Evolutionary conservation across 441 rosid species (phyloP).

Genomic region (Melastoma candidum): DNA sequence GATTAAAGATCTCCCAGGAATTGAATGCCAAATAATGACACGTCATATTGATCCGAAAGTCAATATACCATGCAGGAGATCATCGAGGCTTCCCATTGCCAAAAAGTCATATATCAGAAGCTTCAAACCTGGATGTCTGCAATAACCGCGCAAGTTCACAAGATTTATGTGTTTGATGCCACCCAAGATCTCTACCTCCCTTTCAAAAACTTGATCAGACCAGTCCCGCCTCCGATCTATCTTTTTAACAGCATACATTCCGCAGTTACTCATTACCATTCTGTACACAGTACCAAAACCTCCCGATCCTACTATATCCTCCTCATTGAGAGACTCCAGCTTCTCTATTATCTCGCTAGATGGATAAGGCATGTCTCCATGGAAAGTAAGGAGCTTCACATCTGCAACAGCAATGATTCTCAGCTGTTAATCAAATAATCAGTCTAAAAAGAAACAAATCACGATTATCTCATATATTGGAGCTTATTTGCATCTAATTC

Average conservation of each 20-base stretch:
- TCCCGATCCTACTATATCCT: slow-evolving; percentile 90
- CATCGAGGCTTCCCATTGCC: slow-evolving; percentile 87
- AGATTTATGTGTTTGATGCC: slow-evolving; percentile 92
- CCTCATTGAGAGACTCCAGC: slow-evolving; percentile 86
- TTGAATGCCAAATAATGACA: not conserved
- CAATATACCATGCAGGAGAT: slow-evolving; percentile 63
- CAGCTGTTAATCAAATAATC: slow-evolving; percentile 1
- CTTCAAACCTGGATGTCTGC: slow-evolving; percentile 73
- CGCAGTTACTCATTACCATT: slow-evolving; percentile 97
- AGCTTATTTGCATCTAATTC: slow-evolving; percentile 53
- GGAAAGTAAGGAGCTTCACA: slow-evolving; percentile 84
- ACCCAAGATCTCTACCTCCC: slow-evolving; percentile 84
- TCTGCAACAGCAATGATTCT: slow-evolving; percentile 23
- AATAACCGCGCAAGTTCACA: slow-evolving; percentile 91
- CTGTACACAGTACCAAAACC: slow-evolving; percentile 93
- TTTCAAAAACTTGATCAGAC: slow-evolving; percentile 83
- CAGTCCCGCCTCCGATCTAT: slow-evolving; percentile 79
- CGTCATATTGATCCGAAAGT: not conserved
- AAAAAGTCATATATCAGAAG: slow-evolving; percentile 88
- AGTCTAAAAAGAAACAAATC: not conserved
- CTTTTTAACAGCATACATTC: slow-evolving; percentile 90
- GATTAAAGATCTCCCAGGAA: not conserved
- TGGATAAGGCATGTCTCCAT: slow-evolving; percentile 86
- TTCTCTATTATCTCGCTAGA: slow-evolving; percentile 83
- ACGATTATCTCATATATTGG: not conserved